Evolutionary conservation across 495 filamentous ascomycete species (phyloP).

Genomic region (Haplographium delicatum): DNA sequence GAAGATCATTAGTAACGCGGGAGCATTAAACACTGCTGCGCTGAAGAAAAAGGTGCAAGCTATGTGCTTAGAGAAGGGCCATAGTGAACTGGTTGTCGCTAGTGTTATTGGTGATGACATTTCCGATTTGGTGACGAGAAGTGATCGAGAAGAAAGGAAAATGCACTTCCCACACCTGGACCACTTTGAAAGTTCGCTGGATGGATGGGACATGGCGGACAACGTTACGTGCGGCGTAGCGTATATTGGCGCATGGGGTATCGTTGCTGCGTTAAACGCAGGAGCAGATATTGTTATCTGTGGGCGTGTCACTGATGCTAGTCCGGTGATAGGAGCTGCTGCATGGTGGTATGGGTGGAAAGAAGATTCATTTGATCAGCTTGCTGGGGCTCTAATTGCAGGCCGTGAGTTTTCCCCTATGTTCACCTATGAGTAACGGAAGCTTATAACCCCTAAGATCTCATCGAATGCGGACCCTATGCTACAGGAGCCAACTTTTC

Average conservation of each 20-base stretch:
- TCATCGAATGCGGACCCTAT: conserved; percentile 52
- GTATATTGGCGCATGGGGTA: conserved; percentile 45
- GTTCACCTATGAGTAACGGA: background rate
- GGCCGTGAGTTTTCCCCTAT: conserved; percentile 26
- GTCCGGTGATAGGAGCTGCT: conserved; percentile 47
- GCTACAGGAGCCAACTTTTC: conserved; percentile 52
- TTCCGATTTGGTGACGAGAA: background rate
- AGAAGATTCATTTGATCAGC: conserved; percentile 38
- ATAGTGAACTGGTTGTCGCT: conserved; percentile 32
- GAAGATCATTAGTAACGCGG: conserved; percentile 53
- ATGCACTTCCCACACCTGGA: conserved; percentile 1
- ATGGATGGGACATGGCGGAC: conserved; percentile 41
- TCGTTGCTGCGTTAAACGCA: conserved; percentile 41
- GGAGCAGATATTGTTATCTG: conserved; percentile 55
- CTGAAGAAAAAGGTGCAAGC: conserved; percentile 41
- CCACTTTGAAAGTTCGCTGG: conserved; percentile 29
- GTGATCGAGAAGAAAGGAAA: background rate
- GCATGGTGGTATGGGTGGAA: conserved; percentile 46
- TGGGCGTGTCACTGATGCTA: conserved; percentile 50
- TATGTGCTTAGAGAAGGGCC: background rate
- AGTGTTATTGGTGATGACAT: conserved; percentile 40
- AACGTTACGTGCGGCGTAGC: conserved; percentile 43
- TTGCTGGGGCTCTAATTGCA: conserved; percentile 47
- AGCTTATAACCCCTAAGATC: conserved; percentile 19
- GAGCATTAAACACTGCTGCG: conserved; percentile 44